A percentile compares a stretch with the other conserved stretches of the same genome.
These are phyloP conservation scores for Senna siamea DNA, from an alignment of 306 rosid genomes.

Conservation along the genomic window DNA sequence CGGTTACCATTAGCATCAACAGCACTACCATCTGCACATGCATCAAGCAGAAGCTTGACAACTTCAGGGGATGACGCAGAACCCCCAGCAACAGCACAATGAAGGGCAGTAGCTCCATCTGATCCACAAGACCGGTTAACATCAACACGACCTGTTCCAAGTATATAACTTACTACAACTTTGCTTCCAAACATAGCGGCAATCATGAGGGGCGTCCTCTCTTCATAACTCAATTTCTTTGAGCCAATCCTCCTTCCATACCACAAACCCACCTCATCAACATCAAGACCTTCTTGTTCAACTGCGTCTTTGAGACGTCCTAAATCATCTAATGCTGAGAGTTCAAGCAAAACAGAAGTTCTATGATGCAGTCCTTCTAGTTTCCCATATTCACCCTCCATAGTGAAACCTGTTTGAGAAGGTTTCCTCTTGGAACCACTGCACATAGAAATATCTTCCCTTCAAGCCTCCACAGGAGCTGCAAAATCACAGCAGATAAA, in stretches of 20 bases:
- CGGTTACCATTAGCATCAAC: constrained; percentile 67
- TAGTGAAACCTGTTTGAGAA: constrained; percentile 48
- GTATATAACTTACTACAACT: constrained; percentile 58
- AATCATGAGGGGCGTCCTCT: constrained; percentile 83
- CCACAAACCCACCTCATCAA: constrained; percentile 73
- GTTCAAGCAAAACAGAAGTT: constrained; percentile 62
- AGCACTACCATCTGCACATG: constrained; percentile 59
- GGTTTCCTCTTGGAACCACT: constrained; percentile 67
- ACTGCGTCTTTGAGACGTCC: constrained; percentile 61
- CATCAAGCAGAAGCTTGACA: constrained; percentile 69
- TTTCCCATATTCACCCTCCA: constrained; percentile 50
- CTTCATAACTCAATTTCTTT: constrained; percentile 64
- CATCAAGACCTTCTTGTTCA: constrained; percentile 57
- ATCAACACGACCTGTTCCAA: constrained; percentile 58
- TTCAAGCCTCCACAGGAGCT: constrained; percentile 34
- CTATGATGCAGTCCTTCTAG: constrained; percentile 43
- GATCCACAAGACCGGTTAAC: constrained; percentile 65
- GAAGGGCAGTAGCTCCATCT: constrained; percentile 80
- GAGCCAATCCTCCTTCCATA: constrained; percentile 77
- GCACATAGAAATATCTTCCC: constrained; percentile 58
- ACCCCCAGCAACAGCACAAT: constrained; percentile 77
- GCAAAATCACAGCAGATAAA: constrained; percentile 27
- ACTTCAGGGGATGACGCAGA: constrained; percentile 60
- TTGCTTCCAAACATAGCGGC: constrained; percentile 87
- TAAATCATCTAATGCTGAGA: constrained; percentile 65